These are phyloP conservation scores for Calcarisporium arbuscula DNA, from an alignment of 2,329 filamentous ascomycete genomes.

Conservation along the genomic window DNA sequence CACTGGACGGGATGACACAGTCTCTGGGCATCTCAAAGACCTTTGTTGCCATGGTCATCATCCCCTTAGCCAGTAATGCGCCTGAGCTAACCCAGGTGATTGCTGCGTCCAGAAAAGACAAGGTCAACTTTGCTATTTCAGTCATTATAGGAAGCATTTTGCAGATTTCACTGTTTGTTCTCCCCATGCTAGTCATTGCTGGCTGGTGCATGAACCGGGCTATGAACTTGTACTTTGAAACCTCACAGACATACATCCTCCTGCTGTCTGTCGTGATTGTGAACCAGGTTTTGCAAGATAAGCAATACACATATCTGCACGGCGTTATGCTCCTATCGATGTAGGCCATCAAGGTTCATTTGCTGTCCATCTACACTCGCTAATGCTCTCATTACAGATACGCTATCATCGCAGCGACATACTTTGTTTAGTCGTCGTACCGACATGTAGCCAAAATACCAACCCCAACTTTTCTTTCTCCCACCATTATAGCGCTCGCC, in stretches of 20 bases:
- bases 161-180: conserved; percentile 12
- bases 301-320: conserved; percentile 11
- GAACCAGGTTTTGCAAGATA: conserved; percentile 12
- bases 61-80: conserved; percentile 12
- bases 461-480: no score
- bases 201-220: conserved; percentile 7
- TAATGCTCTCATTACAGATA: conserved; percentile 1
- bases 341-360: conserved; percentile 4
- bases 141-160: conserved; percentile 13
- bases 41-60: conserved; percentile 11
- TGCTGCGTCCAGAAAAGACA: conserved; percentile 9
- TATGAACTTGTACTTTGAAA: conserved; percentile 12
- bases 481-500: no score
- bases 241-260: conserved; percentile 11
- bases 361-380: background rate
- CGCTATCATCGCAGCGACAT: conserved; percentile 4
- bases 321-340: conserved; percentile 11
- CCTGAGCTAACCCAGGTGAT: conserved; percentile 11
- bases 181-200: conserved; percentile 10
- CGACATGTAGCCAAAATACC: no score
- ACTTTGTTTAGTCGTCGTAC: conserved; percentile 6
- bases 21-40: conserved; percentile 9
- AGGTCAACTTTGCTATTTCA: conserved; percentile 11
- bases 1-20: conserved; percentile 4
- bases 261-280: conserved; percentile 11